These are phyloP conservation scores for Solanum appendiculatum DNA, from an alignment of 257 asterid genomes.

Conservation along the genomic window DNA sequence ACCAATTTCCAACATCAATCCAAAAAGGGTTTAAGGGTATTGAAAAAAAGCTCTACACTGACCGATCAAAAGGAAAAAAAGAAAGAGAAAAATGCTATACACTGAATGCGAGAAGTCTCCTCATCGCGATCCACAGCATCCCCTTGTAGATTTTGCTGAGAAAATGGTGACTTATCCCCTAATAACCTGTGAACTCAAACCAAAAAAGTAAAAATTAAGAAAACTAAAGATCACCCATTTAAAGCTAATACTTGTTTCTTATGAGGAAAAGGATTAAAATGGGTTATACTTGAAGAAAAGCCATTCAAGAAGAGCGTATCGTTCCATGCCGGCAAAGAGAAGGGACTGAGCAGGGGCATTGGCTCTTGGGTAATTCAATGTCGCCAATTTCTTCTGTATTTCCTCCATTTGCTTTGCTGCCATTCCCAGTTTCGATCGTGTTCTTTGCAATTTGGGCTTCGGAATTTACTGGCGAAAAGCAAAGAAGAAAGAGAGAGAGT, in stretches of 20 bases:
- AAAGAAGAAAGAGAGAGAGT: background rate
- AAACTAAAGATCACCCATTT: background rate
- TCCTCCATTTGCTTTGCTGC: constrained; percentile 91
- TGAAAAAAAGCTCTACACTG: constrained; percentile 39
- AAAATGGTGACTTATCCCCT: constrained; percentile 93
- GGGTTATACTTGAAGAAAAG: constrained; percentile 74
- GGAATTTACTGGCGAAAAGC: background rate
- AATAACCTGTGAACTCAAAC: constrained; percentile 44
- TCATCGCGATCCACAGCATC: constrained; percentile 84
- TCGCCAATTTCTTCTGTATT: constrained; percentile 66
- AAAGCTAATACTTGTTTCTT: background rate
- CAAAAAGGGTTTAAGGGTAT: background rate
- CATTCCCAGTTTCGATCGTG: constrained; percentile 20
- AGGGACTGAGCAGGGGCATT: constrained; percentile 94
- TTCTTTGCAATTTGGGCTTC: background rate
- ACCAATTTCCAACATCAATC: background rate
- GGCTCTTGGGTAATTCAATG: constrained; percentile 69
- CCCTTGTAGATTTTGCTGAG: constrained; percentile 92
- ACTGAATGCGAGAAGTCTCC: constrained; percentile 94
- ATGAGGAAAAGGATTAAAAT: background rate
- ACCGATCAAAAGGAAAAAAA: background rate
- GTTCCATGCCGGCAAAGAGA: constrained; percentile 99
- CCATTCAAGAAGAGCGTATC: constrained; percentile 98
- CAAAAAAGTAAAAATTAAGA: background rate
- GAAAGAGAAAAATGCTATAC: constrained; percentile 13